A percentile compares a stretch with the other conserved stretches of the same genome.
These are phyloP conservation scores for Tylopilus vinaceipallidus DNA, from an alignment of 768 basidiomycete species.

Conservation along the genomic window DNA sequence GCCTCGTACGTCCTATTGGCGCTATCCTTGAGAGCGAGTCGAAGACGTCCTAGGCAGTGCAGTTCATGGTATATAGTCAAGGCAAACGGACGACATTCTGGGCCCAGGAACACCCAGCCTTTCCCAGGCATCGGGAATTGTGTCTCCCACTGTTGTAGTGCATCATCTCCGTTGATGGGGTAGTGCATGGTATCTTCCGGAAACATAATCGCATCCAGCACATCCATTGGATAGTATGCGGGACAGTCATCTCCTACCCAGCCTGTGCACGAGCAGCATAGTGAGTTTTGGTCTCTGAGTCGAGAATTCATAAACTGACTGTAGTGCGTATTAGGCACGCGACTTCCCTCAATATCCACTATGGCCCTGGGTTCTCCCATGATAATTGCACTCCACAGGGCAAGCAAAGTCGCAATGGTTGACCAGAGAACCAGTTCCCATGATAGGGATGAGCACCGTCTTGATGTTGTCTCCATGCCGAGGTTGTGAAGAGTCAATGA, in stretches of 20 bases:
- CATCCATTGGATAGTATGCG: conserved; percentile 25
- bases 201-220: conserved; percentile 21
- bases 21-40: conserved; percentile 19
- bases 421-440: conserved; percentile 27
- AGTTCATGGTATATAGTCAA: conserved; percentile 39
- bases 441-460: conserved; percentile 1
- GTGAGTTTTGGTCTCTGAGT: conserved; percentile 1
- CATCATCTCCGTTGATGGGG: conserved; percentile 24
- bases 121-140: conserved; percentile 19
- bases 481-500: background rate
- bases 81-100: conserved; percentile 31
- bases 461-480: conserved; percentile 13
- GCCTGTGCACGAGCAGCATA: conserved; percentile 4
- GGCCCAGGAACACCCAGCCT: conserved; percentile 28
- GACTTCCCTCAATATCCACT: background rate
- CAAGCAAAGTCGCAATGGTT: conserved; percentile 14
- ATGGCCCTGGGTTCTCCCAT: background rate
- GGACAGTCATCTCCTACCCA: conserved; percentile 30
- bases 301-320: conserved; percentile 10
- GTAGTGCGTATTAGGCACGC: conserved; percentile 6
- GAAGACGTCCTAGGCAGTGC: conserved; percentile 35
- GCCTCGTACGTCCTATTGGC: conserved; percentile 16
- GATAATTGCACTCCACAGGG: conserved; percentile 20
- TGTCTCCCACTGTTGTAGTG: conserved; percentile 19
- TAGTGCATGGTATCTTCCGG: conserved; percentile 29